These are phyloP conservation scores for Chytriomyces sp. DNA, from an alignment of 192 early-diverging fungal genomes.

Conservation along the genomic window DNA sequence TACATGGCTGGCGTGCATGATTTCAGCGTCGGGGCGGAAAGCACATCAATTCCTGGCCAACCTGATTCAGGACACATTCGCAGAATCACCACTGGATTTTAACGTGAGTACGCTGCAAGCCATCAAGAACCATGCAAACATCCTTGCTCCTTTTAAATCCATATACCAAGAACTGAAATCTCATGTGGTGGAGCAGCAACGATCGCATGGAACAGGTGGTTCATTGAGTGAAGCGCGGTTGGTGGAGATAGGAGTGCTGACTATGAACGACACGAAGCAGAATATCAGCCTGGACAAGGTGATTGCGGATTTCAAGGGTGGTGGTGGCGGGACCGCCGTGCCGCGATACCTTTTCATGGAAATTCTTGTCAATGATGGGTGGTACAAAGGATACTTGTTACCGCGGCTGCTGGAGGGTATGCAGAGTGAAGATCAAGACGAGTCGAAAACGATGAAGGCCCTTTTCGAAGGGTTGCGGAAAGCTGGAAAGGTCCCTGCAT, in stretches of 20 bases:
- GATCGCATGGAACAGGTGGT: neutral
- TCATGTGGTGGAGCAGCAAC: neutral
- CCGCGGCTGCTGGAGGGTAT: neutral
- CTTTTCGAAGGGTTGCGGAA: slow-evolving; percentile 1
- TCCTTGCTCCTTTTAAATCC: neutral
- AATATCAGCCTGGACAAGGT: neutral
- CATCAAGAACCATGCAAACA: neutral
- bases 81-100: neutral
- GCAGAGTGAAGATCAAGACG: neutral
- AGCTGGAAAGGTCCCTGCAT: neutral
- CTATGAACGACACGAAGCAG: neutral
- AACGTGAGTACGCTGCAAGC: neutral
- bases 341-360: slow-evolving; percentile 2
- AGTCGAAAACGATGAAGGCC: neutral
- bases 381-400: slow-evolving; percentile 8
- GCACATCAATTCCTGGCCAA: neutral
- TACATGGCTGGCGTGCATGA: neutral
- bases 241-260: neutral
- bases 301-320: neutral
- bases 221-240: neutral
- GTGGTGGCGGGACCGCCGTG: neutral
- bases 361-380: slow-evolving; percentile 1
- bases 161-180: neutral
- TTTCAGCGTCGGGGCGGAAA: neutral
- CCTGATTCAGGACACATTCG: neutral